Evolutionary conservation across 78 protist species (phyloP).

Genomic region (Trichosphaerium sp.): DNA sequence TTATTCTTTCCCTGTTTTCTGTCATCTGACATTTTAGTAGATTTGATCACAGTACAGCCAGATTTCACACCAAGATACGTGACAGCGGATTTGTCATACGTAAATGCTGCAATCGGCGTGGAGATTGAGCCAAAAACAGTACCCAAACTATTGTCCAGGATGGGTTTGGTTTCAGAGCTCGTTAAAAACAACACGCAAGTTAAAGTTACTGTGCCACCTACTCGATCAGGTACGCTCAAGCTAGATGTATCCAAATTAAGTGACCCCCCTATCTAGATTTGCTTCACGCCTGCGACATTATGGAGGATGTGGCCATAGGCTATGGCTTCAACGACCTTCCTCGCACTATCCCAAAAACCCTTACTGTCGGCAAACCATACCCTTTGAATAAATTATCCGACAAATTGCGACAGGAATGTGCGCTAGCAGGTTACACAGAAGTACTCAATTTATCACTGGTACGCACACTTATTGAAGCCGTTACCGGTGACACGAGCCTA

Average conservation of each 20-base stretch:
- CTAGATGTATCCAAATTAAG: not conserved
- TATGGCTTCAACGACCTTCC: constrained; percentile 83
- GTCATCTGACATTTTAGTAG: not conserved
- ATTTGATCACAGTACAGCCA: not conserved
- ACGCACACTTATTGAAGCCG: not conserved
- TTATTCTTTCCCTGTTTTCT: too few relatives aligned
- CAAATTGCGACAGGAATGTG: constrained; percentile 67
- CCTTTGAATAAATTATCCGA: constrained; percentile 76
- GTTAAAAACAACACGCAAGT: constrained; percentile 10
- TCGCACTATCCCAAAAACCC: constrained; percentile 2
- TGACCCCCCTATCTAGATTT: constrained; percentile 81
- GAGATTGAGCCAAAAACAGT: too few relatives aligned
- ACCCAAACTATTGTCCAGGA: constrained; percentile 20
- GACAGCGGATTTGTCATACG: constrained; percentile 9
- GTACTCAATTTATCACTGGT: constrained; percentile 71
- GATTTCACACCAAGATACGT: not conserved
- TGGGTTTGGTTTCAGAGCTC: constrained; percentile 5
- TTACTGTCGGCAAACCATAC: constrained; percentile 46
- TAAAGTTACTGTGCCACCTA: not conserved
- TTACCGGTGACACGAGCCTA: not conserved
- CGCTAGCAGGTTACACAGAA: constrained; percentile 84
- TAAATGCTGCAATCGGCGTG: too few relatives aligned
- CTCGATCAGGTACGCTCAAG: constrained; percentile 16
- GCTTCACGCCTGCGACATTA: constrained; percentile 91
- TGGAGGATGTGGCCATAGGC: constrained; percentile 98